Percentiles rank a stretch among this genome's conserved stretches.
phyloP scores from a whole-genome alignment of 495 filamentous ascomycete genomes.

The Amorphotheca resinae region DNA sequence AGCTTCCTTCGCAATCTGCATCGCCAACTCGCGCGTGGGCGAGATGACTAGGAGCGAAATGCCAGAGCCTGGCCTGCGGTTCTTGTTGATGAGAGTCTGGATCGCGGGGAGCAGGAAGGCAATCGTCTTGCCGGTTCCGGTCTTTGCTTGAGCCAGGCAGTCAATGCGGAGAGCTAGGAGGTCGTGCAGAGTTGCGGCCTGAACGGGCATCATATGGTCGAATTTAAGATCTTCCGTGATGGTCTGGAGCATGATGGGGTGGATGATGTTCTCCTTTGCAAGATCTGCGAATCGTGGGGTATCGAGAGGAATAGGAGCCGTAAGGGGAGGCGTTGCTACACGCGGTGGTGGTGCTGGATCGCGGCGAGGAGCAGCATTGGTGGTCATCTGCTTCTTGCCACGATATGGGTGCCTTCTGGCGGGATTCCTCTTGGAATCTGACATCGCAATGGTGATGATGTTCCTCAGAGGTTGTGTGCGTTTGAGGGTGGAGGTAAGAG shows the following conservation, averaged over 20 bases:
- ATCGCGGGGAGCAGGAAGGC: conserved; percentile 56
- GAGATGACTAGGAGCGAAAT: conserved; percentile 52
- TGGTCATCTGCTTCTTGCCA: not conserved
- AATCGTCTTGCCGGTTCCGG: conserved; percentile 57
- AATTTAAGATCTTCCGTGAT: conserved; percentile 30
- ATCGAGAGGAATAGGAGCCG: conserved; percentile 19
- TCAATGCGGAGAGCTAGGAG: conserved; percentile 25
- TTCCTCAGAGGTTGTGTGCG: not conserved
- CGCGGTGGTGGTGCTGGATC: conserved; percentile 1
- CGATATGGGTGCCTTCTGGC: conserved; percentile 1
- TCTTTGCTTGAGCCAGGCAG: conserved; percentile 49
- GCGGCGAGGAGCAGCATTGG: conserved; percentile 1
- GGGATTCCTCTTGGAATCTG: conserved; percentile 4
- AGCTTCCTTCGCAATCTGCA: conserved; percentile 51
- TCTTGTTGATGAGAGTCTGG: conserved; percentile 40
- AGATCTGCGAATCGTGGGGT: conserved; percentile 26
- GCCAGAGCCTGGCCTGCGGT: conserved; percentile 20
- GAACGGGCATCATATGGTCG: conserved; percentile 33
- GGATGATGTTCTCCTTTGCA: conserved; percentile 23
- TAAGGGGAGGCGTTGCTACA: conserved; percentile 19
- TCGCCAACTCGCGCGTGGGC: conserved; percentile 52
- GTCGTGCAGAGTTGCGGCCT: conserved; percentile 28
- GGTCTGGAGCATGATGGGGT: conserved; percentile 26
- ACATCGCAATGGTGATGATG: not conserved
- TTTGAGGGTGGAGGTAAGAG: not conserved